Conservation (phyloP, 805 yeast genomes). For the Cyberlindnera americana region DNA sequence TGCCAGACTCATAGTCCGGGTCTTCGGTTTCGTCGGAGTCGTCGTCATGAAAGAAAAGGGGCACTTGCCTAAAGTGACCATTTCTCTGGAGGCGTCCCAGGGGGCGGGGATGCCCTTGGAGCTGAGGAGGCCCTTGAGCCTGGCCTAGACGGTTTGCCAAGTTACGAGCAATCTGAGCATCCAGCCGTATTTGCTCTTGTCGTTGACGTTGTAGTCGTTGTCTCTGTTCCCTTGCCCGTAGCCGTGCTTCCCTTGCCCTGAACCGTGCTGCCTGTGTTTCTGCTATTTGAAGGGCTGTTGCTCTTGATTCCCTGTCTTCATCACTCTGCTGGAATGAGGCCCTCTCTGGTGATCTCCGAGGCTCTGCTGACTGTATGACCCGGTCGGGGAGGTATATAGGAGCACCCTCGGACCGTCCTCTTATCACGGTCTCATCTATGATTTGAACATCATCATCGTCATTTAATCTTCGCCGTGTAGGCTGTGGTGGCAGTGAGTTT, state of each 20-base stretch:
- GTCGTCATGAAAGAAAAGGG: too few relatives aligned
- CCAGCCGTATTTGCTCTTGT: neutral
- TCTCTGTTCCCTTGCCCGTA: too few relatives aligned
- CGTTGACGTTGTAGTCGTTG: neutral
- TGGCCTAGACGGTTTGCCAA: too few relatives aligned
- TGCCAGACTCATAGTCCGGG: neutral
- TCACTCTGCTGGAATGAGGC: neutral
- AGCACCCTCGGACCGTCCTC: conserved; percentile 1
- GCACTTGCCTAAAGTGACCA: too few relatives aligned
- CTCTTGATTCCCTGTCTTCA: neutral
- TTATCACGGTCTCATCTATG: neutral
- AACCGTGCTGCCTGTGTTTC: too few relatives aligned
- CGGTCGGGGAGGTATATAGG: neutral
- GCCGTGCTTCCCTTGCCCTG: too few relatives aligned
- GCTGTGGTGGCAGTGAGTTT: conserved; percentile 1
- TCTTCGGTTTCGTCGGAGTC: conserved; percentile 5
- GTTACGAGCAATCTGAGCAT: neutral
- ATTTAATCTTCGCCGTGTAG: neutral
- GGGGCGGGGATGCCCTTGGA: too few relatives aligned
- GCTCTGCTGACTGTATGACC: neutral
- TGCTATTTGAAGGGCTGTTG: too few relatives aligned
- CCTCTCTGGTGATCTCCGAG: neutral
- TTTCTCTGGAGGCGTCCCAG: too few relatives aligned
- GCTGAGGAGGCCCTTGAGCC: too few relatives aligned
- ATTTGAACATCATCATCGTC: neutral